Percentiles rank a stretch among this genome's conserved stretches.
These are phyloP conservation scores for Priceomyces melissophilus DNA, from an alignment of 805 yeast species.

Conservation along the genomic window DNA sequence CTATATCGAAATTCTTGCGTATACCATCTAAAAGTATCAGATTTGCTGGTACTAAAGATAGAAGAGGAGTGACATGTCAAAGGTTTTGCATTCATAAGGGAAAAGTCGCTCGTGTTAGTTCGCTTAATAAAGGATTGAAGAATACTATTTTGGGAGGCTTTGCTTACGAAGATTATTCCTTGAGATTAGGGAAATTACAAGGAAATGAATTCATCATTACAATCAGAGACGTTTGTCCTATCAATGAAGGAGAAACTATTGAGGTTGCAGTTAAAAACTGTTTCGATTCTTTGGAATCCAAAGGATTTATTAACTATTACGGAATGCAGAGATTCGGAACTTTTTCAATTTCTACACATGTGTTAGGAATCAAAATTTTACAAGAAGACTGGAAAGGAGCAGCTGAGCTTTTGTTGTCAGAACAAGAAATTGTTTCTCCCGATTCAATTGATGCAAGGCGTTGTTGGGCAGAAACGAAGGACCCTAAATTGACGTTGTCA, in stretches of 20 bases:
- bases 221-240: conserved; percentile 62
- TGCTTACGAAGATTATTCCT: conserved; percentile 54
- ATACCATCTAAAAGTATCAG: conserved; percentile 68
- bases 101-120: conserved; percentile 69
- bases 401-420: conserved; percentile 72
- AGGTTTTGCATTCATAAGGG: conserved; percentile 65
- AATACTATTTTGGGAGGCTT: conserved; percentile 83
- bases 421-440: conserved; percentile 80
- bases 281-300: conserved; percentile 52
- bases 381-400: conserved; percentile 77
- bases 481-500: conserved; percentile 62
- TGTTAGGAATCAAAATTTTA: conserved; percentile 70
- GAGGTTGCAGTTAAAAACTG: conserved; percentile 50
- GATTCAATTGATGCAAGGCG: conserved; percentile 80
- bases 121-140: conserved; percentile 69
- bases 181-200: conserved; percentile 75
- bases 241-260: conserved; percentile 24
- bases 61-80: conserved; percentile 95
- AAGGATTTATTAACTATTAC: conserved; percentile 89
- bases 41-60: conserved; percentile 94
- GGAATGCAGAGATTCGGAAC: conserved; percentile 99
- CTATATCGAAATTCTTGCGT: conserved; percentile 68
- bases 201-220: conserved; percentile 91
- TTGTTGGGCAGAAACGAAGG: conserved; percentile 71
- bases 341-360: conserved; percentile 87